Conservation (phyloP, 805 yeast genomes). For the Clavispora phyllophila region DNA sequence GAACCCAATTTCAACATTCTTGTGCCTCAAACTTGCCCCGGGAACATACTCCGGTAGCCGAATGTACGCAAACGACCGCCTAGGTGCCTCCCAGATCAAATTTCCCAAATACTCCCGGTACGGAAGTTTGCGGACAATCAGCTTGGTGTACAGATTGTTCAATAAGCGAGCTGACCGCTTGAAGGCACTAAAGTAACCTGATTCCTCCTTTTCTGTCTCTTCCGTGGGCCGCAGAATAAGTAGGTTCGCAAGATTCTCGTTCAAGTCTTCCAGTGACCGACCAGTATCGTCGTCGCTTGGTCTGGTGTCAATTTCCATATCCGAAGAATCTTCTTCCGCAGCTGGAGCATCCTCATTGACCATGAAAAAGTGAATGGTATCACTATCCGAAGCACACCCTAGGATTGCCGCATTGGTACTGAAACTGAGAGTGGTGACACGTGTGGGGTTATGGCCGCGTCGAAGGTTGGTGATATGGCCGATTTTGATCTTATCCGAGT, state of each 20-base stretch:
- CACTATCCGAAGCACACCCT: slow-evolving; percentile 38
- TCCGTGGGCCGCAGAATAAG: slow-evolving; percentile 19
- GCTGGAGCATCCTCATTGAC: slow-evolving; percentile 10
- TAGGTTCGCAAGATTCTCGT: slow-evolving; percentile 38
- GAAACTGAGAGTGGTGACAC: slow-evolving; percentile 31
- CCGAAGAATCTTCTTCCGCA: slow-evolving; percentile 3
- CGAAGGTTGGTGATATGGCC: slow-evolving; percentile 30
- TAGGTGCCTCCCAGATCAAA: slow-evolving; percentile 39
- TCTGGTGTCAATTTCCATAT: slow-evolving; percentile 17
- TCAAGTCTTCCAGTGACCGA: slow-evolving; percentile 35
- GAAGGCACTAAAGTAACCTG: slow-evolving; percentile 17
- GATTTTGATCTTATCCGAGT: slow-evolving; percentile 14
- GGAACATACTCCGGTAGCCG: slow-evolving; percentile 30
- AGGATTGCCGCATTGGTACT: slow-evolving; percentile 28
- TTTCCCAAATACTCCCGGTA: slow-evolving; percentile 37
- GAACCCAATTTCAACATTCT: slow-evolving; percentile 36
- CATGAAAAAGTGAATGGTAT: slow-evolving; percentile 38
- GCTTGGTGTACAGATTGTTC: slow-evolving; percentile 33
- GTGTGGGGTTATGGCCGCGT: slow-evolving; percentile 36
- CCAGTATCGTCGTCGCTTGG: slow-evolving; percentile 8
- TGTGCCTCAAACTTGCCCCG: slow-evolving; percentile 4
- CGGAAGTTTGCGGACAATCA: slow-evolving; percentile 34
- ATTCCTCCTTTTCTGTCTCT: slow-evolving; percentile 1
- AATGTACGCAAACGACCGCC: slow-evolving; percentile 38
- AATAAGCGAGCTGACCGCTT: slow-evolving; percentile 24